These are phyloP conservation scores for Talaromyces sp. DNA, from an alignment of 2,329 filamentous ascomycete genomes.

Conservation along the genomic window DNA sequence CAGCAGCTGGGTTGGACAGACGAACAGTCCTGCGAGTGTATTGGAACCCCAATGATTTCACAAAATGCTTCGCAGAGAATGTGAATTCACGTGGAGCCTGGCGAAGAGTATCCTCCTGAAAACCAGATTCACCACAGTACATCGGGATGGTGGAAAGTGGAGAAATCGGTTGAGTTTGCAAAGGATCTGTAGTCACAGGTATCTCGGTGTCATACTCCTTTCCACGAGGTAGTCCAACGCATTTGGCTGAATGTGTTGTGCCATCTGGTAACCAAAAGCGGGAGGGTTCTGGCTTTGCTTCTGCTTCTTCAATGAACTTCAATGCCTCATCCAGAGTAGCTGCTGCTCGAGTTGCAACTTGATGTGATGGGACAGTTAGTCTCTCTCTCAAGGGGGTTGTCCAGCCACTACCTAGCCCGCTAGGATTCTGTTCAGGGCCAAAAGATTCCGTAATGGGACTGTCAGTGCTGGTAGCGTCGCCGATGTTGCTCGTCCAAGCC, in stretches of 20 bases:
- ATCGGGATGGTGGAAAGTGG: conserved; percentile 29
- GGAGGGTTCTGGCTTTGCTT: neutral
- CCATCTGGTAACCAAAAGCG: neutral
- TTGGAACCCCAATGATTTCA: conserved; percentile 20
- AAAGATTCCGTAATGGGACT: neutral
- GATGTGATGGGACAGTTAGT: neutral
- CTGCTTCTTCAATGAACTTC: conserved; percentile 4
- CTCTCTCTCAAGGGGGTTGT: conserved; percentile 6
- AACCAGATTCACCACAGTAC: conserved; percentile 22
- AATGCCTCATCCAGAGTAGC: neutral
- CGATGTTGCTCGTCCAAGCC: conserved; percentile 4
- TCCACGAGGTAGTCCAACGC: neutral
- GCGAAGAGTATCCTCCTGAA: conserved; percentile 9
- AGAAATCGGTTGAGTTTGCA: conserved; percentile 18
- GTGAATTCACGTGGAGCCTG: conserved; percentile 16
- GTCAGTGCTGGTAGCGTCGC: neutral
- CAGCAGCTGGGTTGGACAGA: conserved; percentile 25
- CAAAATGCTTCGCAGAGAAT: conserved; percentile 21
- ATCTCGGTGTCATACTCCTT: neutral
- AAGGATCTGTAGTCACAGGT: neutral
- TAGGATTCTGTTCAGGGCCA: neutral
- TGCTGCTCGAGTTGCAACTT: neutral
- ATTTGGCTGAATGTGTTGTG: neutral
- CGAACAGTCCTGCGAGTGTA: conserved; percentile 14
- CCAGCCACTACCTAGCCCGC: conserved; percentile 1